Percentiles rank a stretch among this genome's conserved stretches.
phyloP scores from a whole-genome alignment of 1,139 yeast species.

The Taphrina communis region DNA sequence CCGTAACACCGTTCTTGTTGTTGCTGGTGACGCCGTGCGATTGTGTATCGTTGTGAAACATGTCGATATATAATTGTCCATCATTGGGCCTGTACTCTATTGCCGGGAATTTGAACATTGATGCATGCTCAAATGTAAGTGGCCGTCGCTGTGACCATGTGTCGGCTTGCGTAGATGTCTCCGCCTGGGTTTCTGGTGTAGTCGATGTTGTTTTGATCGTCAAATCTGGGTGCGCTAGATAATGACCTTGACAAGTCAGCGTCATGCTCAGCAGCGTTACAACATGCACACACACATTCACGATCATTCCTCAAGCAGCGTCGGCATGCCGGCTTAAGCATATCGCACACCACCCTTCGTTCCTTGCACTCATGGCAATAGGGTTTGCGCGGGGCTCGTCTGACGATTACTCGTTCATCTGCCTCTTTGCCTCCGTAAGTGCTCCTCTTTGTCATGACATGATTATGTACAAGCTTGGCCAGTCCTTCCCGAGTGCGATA shows the following conservation, averaged over 20 bases:
- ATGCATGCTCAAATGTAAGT: not conserved
- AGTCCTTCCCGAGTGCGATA: too few relatives aligned
- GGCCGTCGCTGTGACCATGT: not conserved
- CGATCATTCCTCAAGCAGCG: conserved; percentile 1
- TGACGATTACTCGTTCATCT: conserved; percentile 3
- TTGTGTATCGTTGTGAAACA: not conserved
- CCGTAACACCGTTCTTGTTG: not conserved
- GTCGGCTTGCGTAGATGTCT: not conserved
- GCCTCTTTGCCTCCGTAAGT: not conserved
- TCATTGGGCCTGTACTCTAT: not conserved
- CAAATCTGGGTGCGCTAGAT: not conserved
- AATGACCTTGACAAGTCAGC: not conserved
- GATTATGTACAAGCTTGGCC: too few relatives aligned
- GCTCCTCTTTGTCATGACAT: not conserved
- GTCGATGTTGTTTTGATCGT: not conserved
- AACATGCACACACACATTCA: not conserved
- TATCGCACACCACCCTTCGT: not conserved
- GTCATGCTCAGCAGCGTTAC: not conserved
- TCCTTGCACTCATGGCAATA: conserved; percentile 3
- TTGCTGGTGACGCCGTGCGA: not conserved
- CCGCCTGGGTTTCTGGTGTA: not conserved
- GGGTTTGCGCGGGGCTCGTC: conserved; percentile 3
- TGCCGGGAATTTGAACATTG: not conserved
- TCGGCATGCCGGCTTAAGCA: not conserved
- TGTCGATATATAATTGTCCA: conserved; percentile 4